phyloP scores from a whole-genome alignment of 176 grass and related monocot species.

The Hsuehochloa calcarea region DNA sequence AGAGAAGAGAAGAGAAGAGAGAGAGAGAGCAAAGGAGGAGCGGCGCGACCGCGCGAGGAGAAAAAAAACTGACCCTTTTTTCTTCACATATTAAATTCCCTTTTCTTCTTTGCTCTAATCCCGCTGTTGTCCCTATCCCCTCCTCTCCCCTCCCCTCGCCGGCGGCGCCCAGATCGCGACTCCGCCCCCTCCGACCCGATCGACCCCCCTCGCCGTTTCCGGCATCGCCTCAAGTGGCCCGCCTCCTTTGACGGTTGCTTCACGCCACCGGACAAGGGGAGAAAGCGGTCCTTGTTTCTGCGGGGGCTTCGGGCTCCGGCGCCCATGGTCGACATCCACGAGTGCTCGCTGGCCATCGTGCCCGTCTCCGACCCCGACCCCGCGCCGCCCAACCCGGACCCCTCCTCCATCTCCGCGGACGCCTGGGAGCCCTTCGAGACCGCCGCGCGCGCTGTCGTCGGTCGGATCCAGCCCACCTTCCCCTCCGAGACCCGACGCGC shows the following conservation, averaged over 20 bases:
- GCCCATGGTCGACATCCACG: constrained; percentile 72
- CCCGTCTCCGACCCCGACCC: constrained; percentile 23
- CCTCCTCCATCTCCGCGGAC: constrained; percentile 40
- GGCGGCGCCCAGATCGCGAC: constrained; percentile 40
- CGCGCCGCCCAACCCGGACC: constrained; percentile 50
- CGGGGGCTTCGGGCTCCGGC: constrained; percentile 6
- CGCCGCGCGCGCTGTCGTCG: constrained; percentile 54
- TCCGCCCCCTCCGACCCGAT: constrained; percentile 2
- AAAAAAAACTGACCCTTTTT: constrained; percentile 21
- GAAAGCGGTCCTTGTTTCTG: background rate
- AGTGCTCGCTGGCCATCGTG: constrained; percentile 35
- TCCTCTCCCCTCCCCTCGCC: constrained; percentile 9
- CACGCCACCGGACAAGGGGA: background rate
- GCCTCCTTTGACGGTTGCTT: background rate
- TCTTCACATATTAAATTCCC: background rate
- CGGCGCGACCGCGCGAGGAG: background rate
- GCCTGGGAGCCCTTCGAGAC: constrained; percentile 62
- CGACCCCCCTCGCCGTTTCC: constrained; percentile 1
- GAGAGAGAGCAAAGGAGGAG: background rate
- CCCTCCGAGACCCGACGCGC: constrained; percentile 63
- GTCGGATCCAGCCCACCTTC: constrained; percentile 65
- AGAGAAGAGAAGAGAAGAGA: background rate
- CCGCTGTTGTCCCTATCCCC: constrained; percentile 5
- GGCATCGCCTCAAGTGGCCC: background rate
- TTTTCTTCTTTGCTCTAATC: constrained; percentile 1